Base-by-base conservation (phyloP, 2,329 filamentous ascomycete genomes). In the Sporothrix luriei region DNA sequence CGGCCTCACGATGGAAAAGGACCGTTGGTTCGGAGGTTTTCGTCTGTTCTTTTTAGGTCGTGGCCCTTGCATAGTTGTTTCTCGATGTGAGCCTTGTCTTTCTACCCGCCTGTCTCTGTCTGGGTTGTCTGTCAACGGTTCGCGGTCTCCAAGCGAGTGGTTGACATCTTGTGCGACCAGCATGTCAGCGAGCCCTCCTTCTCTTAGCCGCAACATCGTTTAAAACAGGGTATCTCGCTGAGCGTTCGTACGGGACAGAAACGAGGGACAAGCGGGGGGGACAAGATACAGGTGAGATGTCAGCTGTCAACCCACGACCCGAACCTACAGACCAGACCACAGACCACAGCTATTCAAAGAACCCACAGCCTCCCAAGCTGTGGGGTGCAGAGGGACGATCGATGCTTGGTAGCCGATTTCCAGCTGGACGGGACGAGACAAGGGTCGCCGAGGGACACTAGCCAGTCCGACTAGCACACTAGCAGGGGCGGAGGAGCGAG, bases 91-190 rank as follows among this genome's bases (percentile, higher is more conserved):
- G 49, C 33, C 49, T 46, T 43, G 64, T 66, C 51, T 43, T 43
- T 62, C 26, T 21, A 5, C 16, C 19, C 11, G 16, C 11, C 16
- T 52, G 48, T 52, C 24, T 57, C n/a, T 43, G 57, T 62, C 57
- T 62, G 38, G 57, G 57, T 14, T 46, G 57, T 62, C 21, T 46
- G 57, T 62, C 46, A 71, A 70, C 59, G 40, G 66, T 24, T 71
- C 69, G 71, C 69, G 29, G 68, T 61, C 68, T 70, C 46, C 69
- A 71, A 71, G 70, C 70, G 71, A 71, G 46, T 62, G 66, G 69
- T 68, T 70, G 67, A 61, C 66, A 57, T 68, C 49, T 65, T 54
- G 69, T 70, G 62, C 26, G 0, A 69, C 71, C 48, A 24, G 24
- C 52, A 26, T 29, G 64, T 21, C 48, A 33, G 48, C 54, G 46